Base-by-base conservation (phyloP, 2,329 filamentous ascomycete species). In the Cladosporium sp. region DNA sequence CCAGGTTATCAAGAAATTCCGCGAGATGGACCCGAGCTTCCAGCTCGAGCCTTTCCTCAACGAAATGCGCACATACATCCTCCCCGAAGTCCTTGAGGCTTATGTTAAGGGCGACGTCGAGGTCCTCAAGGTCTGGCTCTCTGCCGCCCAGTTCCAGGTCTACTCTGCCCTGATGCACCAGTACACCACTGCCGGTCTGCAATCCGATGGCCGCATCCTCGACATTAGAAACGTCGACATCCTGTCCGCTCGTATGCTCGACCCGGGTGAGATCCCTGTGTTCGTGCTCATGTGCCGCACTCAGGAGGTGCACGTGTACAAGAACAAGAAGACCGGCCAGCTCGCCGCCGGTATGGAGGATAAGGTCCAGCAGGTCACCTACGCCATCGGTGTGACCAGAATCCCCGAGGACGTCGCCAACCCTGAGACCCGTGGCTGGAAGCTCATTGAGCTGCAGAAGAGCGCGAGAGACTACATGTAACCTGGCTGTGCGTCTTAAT, bases 371-470 rank as follows among this genome's bases (percentile, higher is more conserved):
- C 84, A 95, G 59, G 93, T 98, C 59, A 97, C 93, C 2, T 98
- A 98, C 65, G 93, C 92, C 56, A 97, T 98, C 60, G 93, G 93
- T 61, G 86, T 98, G 53, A 98, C 93, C 3, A 79, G 93, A 57
- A 83, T 95, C 53, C 85, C 93, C 2, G 93, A 98, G 67, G 93
- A 98, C 60, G 92, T 97, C 59, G 92, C 85, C 76, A 97, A 98
- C 69, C 88, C 90, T 2, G 93, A 98, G 74, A 98, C 93, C 9
- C 81, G 91, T 65, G 93, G 93, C 27, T 98, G 93, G 93, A 85
- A 92, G 63, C 76, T 98, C 69, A 97, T 98, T 66, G 93, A 98
- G 75, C 83, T 98, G 76, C 93, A 98, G 72, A 98, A 98, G 84
- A 94, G 89, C 69, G 92, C 88, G 50, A 83, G 93, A 64, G 93